A percentile compares a stretch with the other conserved stretches of the same genome.
These are phyloP conservation scores for Staphylotrichum longicolle DNA, from an alignment of 495 filamentous ascomycete genomes.

Conservation along the genomic window DNA sequence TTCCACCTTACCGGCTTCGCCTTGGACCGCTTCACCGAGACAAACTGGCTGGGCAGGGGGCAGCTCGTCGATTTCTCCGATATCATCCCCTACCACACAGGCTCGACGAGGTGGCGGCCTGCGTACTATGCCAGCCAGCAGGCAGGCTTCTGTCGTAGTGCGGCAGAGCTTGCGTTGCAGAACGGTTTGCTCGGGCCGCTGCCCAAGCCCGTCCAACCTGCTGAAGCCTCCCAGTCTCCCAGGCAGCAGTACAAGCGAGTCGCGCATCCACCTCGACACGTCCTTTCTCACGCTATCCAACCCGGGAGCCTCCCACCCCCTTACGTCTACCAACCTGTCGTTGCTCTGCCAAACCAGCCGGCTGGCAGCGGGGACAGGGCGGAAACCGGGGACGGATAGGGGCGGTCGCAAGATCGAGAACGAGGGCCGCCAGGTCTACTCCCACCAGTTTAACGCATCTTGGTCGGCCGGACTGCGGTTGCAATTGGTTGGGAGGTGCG, in stretches of 20 bases:
- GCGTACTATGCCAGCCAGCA: background rate
- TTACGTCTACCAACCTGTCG: too few relatives aligned
- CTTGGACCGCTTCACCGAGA: background rate
- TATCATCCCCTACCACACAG: background rate
- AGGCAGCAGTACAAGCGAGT: background rate
- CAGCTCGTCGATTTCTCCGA: conserved; percentile 1
- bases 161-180: background rate
- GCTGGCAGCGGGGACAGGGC: background rate
- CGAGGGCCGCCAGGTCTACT: too few relatives aligned
- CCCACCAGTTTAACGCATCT: too few relatives aligned
- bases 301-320: background rate
- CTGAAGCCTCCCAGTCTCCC: background rate
- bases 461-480: too few relatives aligned
- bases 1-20: conserved; percentile 1
- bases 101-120: background rate
- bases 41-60: conserved; percentile 2
- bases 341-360: background rate
- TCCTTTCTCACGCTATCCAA: background rate
- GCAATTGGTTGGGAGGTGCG: too few relatives aligned
- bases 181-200: background rate
- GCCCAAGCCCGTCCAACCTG: conserved; percentile 1
- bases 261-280: background rate
- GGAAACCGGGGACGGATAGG: background rate
- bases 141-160: background rate
- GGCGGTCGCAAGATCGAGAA: background rate